Conservation (phyloP, 2,329 filamentous ascomycete species). For the Xylaria sp. region DNA sequence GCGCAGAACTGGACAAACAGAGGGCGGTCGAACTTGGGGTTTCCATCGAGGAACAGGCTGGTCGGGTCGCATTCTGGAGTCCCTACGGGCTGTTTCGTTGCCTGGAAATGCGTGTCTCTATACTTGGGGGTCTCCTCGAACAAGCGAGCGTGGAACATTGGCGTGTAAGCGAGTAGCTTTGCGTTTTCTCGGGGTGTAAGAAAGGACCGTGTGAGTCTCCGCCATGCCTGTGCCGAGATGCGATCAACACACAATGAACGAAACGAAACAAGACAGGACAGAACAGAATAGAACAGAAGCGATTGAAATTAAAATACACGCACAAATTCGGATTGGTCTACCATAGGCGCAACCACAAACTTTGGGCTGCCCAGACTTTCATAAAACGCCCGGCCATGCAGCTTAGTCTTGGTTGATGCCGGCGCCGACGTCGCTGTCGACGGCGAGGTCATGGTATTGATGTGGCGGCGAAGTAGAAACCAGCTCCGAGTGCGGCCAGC, state of each 20-base stretch:
- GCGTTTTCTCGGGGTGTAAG: slow-evolving; percentile 72
- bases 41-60: slow-evolving; percentile 79
- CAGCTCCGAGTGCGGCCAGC: slow-evolving; percentile 38
- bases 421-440: slow-evolving; percentile 38
- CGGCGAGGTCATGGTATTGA: slow-evolving; percentile 43
- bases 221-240: slow-evolving; percentile 77
- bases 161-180: slow-evolving; percentile 85
- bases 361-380: slow-evolving; percentile 93
- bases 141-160: slow-evolving; percentile 94
- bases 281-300: not conserved
- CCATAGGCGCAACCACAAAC: slow-evolving; percentile 94
- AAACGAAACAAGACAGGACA: not conserved
- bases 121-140: slow-evolving; percentile 82
- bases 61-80: slow-evolving; percentile 25
- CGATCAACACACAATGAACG: too few species aligned
- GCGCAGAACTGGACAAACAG: slow-evolving; percentile 98
- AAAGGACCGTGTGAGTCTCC: slow-evolving; percentile 94
- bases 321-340: slow-evolving; percentile 98
- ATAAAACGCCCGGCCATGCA: slow-evolving; percentile 90
- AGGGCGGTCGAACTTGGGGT: slow-evolving; percentile 83
- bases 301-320: slow-evolving; percentile 48
- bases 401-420: slow-evolving; percentile 59
- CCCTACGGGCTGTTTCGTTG: slow-evolving; percentile 55
- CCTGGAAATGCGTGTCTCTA: slow-evolving; percentile 83
- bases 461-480: slow-evolving; percentile 32